Conservation (phyloP, 805 yeast genomes). For the Myxozyma geophila region DNA sequence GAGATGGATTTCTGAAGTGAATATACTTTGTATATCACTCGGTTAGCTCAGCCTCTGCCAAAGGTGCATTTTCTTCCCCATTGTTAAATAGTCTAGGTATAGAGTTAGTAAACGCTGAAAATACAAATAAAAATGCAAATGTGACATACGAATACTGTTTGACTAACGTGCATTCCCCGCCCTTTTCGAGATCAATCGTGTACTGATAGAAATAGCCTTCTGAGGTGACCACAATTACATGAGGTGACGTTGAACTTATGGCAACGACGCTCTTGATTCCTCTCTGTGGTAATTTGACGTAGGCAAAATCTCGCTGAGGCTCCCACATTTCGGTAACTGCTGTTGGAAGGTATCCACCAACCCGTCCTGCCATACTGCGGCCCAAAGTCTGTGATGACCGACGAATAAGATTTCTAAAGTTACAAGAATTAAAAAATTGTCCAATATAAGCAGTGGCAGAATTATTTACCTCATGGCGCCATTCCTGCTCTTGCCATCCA, state of each 20-base stretch:
- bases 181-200: slow-evolving; percentile 80
- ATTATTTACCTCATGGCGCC: slow-evolving; percentile 31
- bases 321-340: slow-evolving; percentile 82
- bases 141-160: slow-evolving; percentile 45
- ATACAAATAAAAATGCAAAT: neutral
- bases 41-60: slow-evolving; percentile 17
- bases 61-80: slow-evolving; percentile 29
- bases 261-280: slow-evolving; percentile 47
- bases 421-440: neutral
- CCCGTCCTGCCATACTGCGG: slow-evolving; percentile 65
- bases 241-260: slow-evolving; percentile 44
- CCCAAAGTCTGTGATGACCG: slow-evolving; percentile 43
- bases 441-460: neutral
- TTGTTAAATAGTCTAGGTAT: slow-evolving; percentile 20
- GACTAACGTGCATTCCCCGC: slow-evolving; percentile 87
- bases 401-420: slow-evolving; percentile 28
- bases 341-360: slow-evolving; percentile 85
- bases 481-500: slow-evolving; percentile 35
- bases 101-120: neutral
- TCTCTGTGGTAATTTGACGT: slow-evolving; percentile 66
- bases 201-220: slow-evolving; percentile 83
- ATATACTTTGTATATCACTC: neutral
- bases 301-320: slow-evolving; percentile 87
- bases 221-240: slow-evolving; percentile 74
- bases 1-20: neutral